Evolutionary conservation across 164 flowering plant genomes (phyloP), one percentile per base, ranked within the genome.

Genomic region (Buxus sempervirens): DNA sequence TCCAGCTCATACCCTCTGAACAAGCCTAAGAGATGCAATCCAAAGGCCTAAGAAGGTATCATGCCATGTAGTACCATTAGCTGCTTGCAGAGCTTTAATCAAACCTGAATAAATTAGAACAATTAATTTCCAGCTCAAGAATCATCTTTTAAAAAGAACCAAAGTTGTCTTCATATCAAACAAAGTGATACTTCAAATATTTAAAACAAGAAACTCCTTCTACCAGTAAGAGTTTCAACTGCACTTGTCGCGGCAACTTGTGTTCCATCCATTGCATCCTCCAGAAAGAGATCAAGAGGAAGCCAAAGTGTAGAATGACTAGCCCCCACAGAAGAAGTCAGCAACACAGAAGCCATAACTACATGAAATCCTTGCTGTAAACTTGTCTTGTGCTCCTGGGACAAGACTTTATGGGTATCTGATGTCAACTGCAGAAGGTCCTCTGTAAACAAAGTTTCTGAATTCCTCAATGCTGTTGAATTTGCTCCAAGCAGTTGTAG

Each of bases 21-120:
- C 91, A 78, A 86, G 87, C 66, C 97, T 89, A 68, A 95, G 89
- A 71, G 97, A 87, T 60, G 96, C 86, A 73, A 89, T 80, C 99
- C 99, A 95, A 64, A 91, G 88, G 71, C 86, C 88, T 63, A 95
- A 79, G 72, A 95, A 95, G 54, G 92, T 83, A 38, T 93, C 95
- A 56, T 90, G 94, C 99, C 99, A 95, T 62, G 84, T 74, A 63
- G 90, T 84, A 54, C 89, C 85, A 75, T 93, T 89, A 54, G 85
- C 68, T 60, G 94, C 96, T 76, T 87, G 87, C 70, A 95, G 96
- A 70, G 88, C 81, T 74, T 90, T 95, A 27, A 88, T 71, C 70
- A 89, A 74, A 80, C 93, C 99, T 95, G 91, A 71, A 77, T 18
- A 54, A 54, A 58, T 25, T 19, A 72, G 79, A 42, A 59, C 51